Evolutionary conservation across 805 yeast species (phyloP).

Genomic region (Cyberlindnera saturnus): DNA sequence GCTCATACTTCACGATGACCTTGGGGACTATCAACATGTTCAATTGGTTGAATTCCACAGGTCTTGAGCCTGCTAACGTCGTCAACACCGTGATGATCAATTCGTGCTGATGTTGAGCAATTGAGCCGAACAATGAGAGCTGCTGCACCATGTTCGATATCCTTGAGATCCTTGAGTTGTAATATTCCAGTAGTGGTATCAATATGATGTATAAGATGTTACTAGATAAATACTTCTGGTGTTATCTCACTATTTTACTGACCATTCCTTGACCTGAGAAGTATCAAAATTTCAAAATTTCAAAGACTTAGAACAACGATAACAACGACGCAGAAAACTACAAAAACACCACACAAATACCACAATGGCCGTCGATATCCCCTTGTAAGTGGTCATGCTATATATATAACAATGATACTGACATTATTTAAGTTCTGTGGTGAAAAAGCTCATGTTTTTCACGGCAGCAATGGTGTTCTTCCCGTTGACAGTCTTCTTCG

Average conservation of each 20-base stretch:
- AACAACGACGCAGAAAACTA: neutral
- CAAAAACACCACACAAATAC: neutral
- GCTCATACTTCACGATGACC: constrained; percentile 22
- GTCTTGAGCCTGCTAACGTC: constrained; percentile 19
- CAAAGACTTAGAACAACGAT: neutral
- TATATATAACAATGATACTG: neutral
- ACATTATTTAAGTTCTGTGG: constrained; percentile 41
- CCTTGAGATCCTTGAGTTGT: too few relatives aligned
- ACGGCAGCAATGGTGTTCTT: constrained; percentile 70
- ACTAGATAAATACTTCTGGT: too few relatives aligned
- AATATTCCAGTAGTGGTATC: too few relatives aligned
- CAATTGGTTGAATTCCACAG: constrained; percentile 7
- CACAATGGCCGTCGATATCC: constrained; percentile 23
- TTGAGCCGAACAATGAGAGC: constrained; percentile 18
- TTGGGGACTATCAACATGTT: constrained; percentile 19
- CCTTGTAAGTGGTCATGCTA: constrained; percentile 15
- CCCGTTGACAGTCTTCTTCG: constrained; percentile 61
- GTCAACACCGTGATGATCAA: constrained; percentile 16
- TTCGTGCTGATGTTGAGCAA: constrained; percentile 11
- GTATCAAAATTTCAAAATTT: neutral
- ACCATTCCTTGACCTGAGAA: neutral
- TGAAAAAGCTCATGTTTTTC: constrained; percentile 63
- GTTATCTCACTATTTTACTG: too few relatives aligned
- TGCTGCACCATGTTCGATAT: constrained; percentile 22
- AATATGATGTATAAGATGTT: too few relatives aligned